These are phyloP conservation scores for Neurospora sublineolata DNA, from an alignment of 495 filamentous ascomycete genomes.

Conservation along the genomic window DNA sequence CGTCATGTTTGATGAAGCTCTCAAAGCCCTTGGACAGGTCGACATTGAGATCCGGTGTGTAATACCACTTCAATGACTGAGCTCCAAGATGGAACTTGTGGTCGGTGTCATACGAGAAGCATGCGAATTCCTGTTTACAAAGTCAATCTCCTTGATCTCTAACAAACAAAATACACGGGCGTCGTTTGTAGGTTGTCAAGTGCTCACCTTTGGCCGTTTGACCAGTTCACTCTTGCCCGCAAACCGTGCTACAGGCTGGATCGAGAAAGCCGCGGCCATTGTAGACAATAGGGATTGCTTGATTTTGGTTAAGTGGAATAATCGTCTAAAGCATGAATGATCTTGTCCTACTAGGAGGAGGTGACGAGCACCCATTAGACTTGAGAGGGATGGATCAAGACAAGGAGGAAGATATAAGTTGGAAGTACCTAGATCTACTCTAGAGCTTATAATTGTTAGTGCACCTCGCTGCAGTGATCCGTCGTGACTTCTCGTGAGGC, in stretches of 20 bases:
- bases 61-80: conserved; percentile 77
- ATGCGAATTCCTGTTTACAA: conserved; percentile 59
- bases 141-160: background rate
- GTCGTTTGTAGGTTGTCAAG: background rate
- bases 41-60: conserved; percentile 57
- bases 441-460: background rate
- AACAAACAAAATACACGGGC: background rate
- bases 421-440: no score
- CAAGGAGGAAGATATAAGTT: background rate
- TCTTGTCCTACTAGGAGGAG: background rate
- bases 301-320: background rate
- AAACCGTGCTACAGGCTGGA: conserved; percentile 53
- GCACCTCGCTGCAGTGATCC: background rate
- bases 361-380: background rate
- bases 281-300: conserved; percentile 7
- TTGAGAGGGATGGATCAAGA: background rate
- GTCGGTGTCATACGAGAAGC: conserved; percentile 80
- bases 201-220: conserved; percentile 51
- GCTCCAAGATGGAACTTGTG: conserved; percentile 67
- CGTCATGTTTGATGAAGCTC: conserved; percentile 73
- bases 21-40: conserved; percentile 72
- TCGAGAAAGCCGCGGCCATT: conserved; percentile 40
- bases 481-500: background rate
- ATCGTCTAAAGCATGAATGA: background rate
- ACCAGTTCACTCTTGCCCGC: conserved; percentile 49